phyloP scores from a whole-genome alignment of 495 filamentous ascomycete species.

The Aspergillus kassunensis region DNA sequence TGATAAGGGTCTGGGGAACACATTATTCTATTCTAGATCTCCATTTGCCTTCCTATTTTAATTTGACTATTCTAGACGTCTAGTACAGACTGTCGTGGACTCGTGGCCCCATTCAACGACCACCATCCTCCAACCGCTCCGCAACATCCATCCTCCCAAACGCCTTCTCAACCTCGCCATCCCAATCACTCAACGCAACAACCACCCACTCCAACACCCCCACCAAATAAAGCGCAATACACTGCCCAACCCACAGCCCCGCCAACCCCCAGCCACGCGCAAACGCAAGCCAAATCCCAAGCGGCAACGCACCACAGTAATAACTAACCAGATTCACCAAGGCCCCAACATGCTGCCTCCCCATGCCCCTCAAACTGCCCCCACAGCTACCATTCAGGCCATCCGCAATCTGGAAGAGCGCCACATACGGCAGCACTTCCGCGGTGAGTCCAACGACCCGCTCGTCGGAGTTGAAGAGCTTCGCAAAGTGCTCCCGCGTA shows the following conservation, averaged over 20 bases:
- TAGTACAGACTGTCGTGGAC: slow-evolving; percentile 5
- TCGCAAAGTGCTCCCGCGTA: slow-evolving; percentile 71
- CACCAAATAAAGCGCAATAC: slow-evolving; percentile 82
- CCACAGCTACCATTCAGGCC: slow-evolving; percentile 84
- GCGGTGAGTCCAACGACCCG: slow-evolving; percentile 72
- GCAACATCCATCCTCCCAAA: slow-evolving; percentile 70
- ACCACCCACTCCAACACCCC: slow-evolving; percentile 77
- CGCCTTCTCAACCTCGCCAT: slow-evolving; percentile 69
- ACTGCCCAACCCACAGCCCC: slow-evolving; percentile 87
- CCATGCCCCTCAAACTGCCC: slow-evolving; percentile 79
- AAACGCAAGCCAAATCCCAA: slow-evolving; percentile 84
- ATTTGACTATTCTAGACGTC: neutral
- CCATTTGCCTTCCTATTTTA: slow-evolving; percentile 11
- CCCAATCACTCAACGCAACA: slow-evolving; percentile 75
- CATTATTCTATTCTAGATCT: neutral
- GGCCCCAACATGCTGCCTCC: slow-evolving; percentile 83
- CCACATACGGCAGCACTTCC: slow-evolving; percentile 82
- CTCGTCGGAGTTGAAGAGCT: slow-evolving; percentile 78
- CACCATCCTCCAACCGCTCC: slow-evolving; percentile 42
- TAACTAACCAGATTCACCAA: slow-evolving; percentile 88
- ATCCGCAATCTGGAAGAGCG: slow-evolving; percentile 93
- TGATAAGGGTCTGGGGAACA: neutral
- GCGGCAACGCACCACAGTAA: slow-evolving; percentile 77
- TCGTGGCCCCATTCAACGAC: slow-evolving; percentile 6
- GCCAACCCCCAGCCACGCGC: slow-evolving; percentile 83